These are phyloP conservation scores for Cetradonia linearis DNA, from an alignment of 495 filamentous ascomycete genomes.

Conservation along the genomic window DNA sequence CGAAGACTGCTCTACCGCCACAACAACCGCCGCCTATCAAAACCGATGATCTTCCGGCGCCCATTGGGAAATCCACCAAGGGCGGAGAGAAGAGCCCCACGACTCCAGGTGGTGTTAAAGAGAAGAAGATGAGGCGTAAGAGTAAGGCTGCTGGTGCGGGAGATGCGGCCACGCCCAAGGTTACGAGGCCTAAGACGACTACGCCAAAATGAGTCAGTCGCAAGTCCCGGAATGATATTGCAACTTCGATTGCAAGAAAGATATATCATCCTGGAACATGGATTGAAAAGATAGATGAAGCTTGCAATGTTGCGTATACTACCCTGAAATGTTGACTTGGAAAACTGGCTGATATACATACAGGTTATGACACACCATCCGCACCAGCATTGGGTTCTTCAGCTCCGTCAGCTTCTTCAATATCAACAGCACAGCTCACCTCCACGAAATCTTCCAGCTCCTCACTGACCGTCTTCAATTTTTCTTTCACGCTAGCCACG, in stretches of 20 bases:
- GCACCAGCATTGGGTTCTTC: slow-evolving; percentile 9
- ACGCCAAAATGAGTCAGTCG: slow-evolving; percentile 10
- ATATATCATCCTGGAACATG: no score
- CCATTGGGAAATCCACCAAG: slow-evolving; percentile 3
- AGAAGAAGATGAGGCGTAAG: slow-evolving; percentile 25
- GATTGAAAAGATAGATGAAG: no score
- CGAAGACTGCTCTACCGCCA: slow-evolving; percentile 12
- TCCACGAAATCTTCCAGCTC: slow-evolving; percentile 94
- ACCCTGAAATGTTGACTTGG: no score
- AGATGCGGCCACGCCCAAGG: slow-evolving; percentile 19
- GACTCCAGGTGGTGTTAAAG: slow-evolving; percentile 20
- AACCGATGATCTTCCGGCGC: slow-evolving; percentile 15
- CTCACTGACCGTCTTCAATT: slow-evolving; percentile 90
- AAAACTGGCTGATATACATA: not conserved
- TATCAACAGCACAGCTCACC: slow-evolving; percentile 74
- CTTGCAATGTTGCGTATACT: no score
- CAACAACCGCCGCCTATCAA: slow-evolving; percentile 14
- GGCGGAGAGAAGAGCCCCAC: slow-evolving; percentile 22
- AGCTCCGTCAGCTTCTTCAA: slow-evolving; percentile 40
- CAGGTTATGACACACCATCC: not conserved
- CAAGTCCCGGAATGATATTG: not conserved
- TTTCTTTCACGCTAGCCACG: slow-evolving; percentile 82
- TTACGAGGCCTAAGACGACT: slow-evolving; percentile 12
- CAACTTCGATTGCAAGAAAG: not conserved
- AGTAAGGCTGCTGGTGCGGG: slow-evolving; percentile 22